These are phyloP conservation scores for Thielaviopsis euricoi DNA, from an alignment of 2,329 filamentous ascomycete species.

Conservation along the genomic window DNA sequence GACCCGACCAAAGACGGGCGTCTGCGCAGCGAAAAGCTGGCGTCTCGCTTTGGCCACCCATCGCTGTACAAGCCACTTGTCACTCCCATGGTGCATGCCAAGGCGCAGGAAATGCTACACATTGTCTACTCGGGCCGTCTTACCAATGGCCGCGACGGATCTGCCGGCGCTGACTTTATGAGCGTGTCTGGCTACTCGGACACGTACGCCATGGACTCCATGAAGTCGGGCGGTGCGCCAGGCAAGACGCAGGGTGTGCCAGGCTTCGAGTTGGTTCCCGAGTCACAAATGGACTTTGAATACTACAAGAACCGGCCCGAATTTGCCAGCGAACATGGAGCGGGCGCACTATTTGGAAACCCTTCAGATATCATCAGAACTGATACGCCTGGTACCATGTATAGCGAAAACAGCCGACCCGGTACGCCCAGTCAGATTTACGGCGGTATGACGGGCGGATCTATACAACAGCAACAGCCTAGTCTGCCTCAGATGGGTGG, in stretches of 20 bases:
- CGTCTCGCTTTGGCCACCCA: constrained; percentile 73
- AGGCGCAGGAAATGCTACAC: constrained; percentile 72
- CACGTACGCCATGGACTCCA: constrained; percentile 63
- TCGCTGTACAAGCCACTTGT: constrained; percentile 78
- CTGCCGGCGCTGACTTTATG: constrained; percentile 36
- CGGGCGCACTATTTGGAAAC: constrained; percentile 49
- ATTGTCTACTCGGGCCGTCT: constrained; percentile 73
- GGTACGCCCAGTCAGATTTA: constrained; percentile 26
- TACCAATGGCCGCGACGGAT: constrained; percentile 40
- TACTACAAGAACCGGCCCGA: constrained; percentile 84
- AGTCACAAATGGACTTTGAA: constrained; percentile 73
- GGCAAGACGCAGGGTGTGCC: constrained; percentile 34
- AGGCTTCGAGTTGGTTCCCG: constrained; percentile 81
- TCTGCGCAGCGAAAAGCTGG: constrained; percentile 50
- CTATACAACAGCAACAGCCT: not conserved
- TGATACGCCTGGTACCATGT: constrained; percentile 38
- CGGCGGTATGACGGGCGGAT: constrained; percentile 15
- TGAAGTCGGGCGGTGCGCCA: constrained; percentile 39
- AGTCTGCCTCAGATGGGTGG: constrained; percentile 8
- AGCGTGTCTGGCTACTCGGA: constrained; percentile 65
- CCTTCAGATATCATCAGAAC: constrained; percentile 42
- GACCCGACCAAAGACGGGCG: constrained; percentile 21
- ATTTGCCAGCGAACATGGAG: constrained; percentile 63
- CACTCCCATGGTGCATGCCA: constrained; percentile 89
- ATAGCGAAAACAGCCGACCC: constrained; percentile 30